Evolutionary conservation across 1,139 yeast genomes (phyloP), one percentile per base, ranked within the genome.

Genomic region (Pichia sp.): DNA sequence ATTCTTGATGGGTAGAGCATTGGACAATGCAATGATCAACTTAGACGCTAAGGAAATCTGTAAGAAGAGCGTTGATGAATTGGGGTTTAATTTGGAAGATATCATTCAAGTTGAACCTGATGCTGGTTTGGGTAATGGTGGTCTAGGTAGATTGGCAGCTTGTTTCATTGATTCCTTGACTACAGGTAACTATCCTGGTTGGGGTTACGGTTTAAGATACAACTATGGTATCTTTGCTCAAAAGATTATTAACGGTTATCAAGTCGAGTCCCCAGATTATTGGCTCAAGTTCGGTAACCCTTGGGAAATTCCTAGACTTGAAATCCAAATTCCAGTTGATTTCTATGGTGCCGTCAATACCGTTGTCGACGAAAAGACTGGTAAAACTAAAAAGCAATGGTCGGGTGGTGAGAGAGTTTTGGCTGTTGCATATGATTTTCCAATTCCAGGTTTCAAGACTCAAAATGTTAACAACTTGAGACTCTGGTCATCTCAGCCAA

Each of bases 161-260:
- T 87, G 96, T 63, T 87, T 85, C 55, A 76, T 88, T 37, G 96
- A 88, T 63, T 85, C 96, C 1, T 66, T 88, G 55, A 77, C 94
- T 24, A 78, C 94, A 6, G 80, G 83, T 49, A 79, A 85, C 58
- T 85, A 84, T 59, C 87, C 94, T 22, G 95, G 94, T 35, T 87
- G 96, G 96, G 97, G 96, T 45, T 88, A 88, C 59, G 96, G 96
- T 42, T 67, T 87, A 50, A 79, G 94, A 56, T 87, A 87, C 63
- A 88, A 86, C 60, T 87, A 87, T 57, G 96, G 96, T 59, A 88
- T 88, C 50, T 88, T 88, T 63, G 75, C 86, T 50, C 97, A 88
- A 63, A 78, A 79, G 58, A 86, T 88, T 55, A 72, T 86, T 47
- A 86, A 88, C 54, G 96, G 96, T 13, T 84, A 84, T 61, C 96